phyloP scores from a whole-genome alignment of 306 rosid species.

The Chamaecrista fasciculata region DNA sequence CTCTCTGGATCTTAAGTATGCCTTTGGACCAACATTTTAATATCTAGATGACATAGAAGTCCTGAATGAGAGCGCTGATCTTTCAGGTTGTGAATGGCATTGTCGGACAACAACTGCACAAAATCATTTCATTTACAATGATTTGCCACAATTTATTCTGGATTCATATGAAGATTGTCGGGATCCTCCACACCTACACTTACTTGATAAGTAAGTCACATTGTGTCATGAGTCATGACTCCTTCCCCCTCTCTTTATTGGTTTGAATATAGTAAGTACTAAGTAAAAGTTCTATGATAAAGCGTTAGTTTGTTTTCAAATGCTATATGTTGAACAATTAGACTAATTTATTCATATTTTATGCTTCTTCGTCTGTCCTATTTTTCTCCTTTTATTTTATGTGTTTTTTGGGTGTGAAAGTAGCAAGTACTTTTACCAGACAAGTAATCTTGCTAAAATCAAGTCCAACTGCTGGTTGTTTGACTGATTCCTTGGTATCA shows the following conservation, averaged over 20 bases:
- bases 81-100: slow-evolving; percentile 98
- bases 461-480: slow-evolving; percentile 23
- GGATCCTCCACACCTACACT: slow-evolving; percentile 76
- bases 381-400: not conserved
- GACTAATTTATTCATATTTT: slow-evolving; percentile 8
- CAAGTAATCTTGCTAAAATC: slow-evolving; percentile 20
- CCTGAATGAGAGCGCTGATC: slow-evolving; percentile 43
- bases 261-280: slow-evolving; percentile 14
- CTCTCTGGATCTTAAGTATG: not conserved
- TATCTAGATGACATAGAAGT: slow-evolving; percentile 8
- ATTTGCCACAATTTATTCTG: slow-evolving; percentile 92
- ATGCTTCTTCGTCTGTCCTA: not conserved
- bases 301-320: not conserved
- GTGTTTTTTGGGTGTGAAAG: not conserved
- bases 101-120: slow-evolving; percentile 58
- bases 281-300: slow-evolving; percentile 14
- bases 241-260: slow-evolving; percentile 7
- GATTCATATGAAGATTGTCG: slow-evolving; percentile 92
- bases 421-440: slow-evolving; percentile 20
- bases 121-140: slow-evolving; percentile 81
- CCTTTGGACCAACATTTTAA: slow-evolving; percentile 19
- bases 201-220: slow-evolving; percentile 78
- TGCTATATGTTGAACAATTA: not conserved
- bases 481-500: slow-evolving; percentile 24
- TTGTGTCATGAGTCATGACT: slow-evolving; percentile 27